Evolutionary conservation across 2,329 filamentous ascomycete genomes (phyloP).

Genomic region (Fusarium sp.): DNA sequence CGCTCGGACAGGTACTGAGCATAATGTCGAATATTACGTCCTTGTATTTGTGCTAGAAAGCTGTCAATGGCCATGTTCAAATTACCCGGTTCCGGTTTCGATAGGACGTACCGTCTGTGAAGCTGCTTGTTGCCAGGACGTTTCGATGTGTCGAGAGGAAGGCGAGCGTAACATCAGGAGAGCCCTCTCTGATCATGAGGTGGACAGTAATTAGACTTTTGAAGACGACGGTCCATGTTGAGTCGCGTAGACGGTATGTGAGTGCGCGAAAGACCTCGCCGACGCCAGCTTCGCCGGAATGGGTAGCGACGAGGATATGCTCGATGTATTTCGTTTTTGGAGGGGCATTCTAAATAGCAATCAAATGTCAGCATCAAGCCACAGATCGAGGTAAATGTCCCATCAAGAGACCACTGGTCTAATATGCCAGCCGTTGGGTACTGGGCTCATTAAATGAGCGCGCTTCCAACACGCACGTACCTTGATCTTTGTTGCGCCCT

Average conservation of each 20-base stretch:
- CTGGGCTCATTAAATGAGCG: slow-evolving; percentile 6
- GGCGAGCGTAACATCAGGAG: slow-evolving; percentile 87
- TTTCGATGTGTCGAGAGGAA: slow-evolving; percentile 88
- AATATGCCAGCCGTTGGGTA: slow-evolving; percentile 5
- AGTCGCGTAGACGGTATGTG: slow-evolving; percentile 89
- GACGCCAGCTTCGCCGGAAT: slow-evolving; percentile 93
- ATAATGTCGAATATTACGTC: slow-evolving; percentile 94
- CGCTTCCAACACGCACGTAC: slow-evolving; percentile 59
- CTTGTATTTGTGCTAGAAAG: slow-evolving; percentile 86
- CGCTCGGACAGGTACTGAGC: slow-evolving; percentile 88
- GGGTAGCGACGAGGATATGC: slow-evolving; percentile 94
- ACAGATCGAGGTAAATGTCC: not conserved
- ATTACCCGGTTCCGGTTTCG: not conserved
- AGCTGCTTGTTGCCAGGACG: slow-evolving; percentile 88
- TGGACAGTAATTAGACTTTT: slow-evolving; percentile 97
- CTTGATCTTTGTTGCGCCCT: slow-evolving; percentile 98
- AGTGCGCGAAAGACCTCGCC: slow-evolving; percentile 95
- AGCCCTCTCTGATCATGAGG: slow-evolving; percentile 96
- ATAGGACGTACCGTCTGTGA: slow-evolving; percentile 83
- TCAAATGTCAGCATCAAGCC: slow-evolving; percentile 10
- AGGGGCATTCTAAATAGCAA: slow-evolving; percentile 79
- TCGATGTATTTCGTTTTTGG: slow-evolving; percentile 99
- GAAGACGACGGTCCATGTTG: slow-evolving; percentile 99
- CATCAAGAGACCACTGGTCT: slow-evolving; percentile 5
- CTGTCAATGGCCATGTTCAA: slow-evolving; percentile 24